Evolutionary conservation across 2,329 filamentous ascomycete genomes (phyloP), one percentile per base, ranked within the genome.

Genomic region (Exophiala spinifera): DNA sequence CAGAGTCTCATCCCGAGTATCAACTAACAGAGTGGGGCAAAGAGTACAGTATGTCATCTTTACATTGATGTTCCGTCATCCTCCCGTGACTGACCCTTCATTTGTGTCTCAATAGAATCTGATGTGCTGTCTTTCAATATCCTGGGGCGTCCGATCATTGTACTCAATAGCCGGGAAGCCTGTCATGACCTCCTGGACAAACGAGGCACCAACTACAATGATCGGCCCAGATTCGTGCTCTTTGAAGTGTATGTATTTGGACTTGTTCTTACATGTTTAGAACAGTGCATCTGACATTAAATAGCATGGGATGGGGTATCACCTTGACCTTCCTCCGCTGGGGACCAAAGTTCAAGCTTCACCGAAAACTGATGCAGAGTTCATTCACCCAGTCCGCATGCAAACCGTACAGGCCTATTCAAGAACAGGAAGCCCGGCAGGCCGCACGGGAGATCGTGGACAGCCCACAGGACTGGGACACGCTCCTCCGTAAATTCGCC

Each of bases 281-380:
- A 31, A 31, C 28, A 10, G 28, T 10, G 28, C 11, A 31, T 10
- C 28, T 31, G 8, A 31, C 11, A 10, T 31, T 11, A 10, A 3
- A 10, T 31, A 31, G 28, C n/a, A 55, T 76, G 73, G 75, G 75
- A 19, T 79, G 76, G 76, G 66, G 69, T 17, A 70, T 71, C 37
- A 77, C 76, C 0, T 64, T 78, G 23, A 76, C 75, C 8, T 78
- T 78, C 54, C 64, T 77, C 1, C 68, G 65, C 51, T 75, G 70
- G 68, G 74, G 73, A 0, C 64, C 70, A n/a, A 63, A 63, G 25
- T 78, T 76, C 59, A 68, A 69, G n/a, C 60, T 73, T 52, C 76
- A 78, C 56, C 72, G 76, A 31, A 70, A 69, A 46, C 64, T 76
- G 21, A 64, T 78, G 15, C 76, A 79, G 53, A 69, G 66, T 34